Percentiles rank a stretch among this genome's conserved stretches.
Evolutionary conservation across 805 yeast species (phyloP).

Genomic region (Saturnispora silvae): DNA sequence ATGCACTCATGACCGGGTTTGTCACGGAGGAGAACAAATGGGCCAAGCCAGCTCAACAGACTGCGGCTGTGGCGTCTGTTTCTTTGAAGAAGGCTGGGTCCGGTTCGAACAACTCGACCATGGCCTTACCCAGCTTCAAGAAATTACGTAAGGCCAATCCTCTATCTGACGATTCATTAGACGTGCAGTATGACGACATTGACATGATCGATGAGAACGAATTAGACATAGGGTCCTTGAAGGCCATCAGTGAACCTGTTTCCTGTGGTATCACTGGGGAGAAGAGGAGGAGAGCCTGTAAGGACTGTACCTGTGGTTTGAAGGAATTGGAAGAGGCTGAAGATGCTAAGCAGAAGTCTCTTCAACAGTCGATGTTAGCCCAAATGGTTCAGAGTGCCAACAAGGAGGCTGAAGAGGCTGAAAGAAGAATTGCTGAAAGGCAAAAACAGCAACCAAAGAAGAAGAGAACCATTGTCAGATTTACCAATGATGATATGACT

Average conservation of each 20-base stretch:
- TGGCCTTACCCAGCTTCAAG: slow-evolving; percentile 23
- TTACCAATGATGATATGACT: slow-evolving; percentile 59
- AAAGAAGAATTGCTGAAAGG: slow-evolving; percentile 31
- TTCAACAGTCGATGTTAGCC: slow-evolving; percentile 36
- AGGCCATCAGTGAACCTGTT: slow-evolving; percentile 43
- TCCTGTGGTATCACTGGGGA: slow-evolving; percentile 40
- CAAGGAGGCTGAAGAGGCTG: slow-evolving; percentile 43
- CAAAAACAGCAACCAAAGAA: slow-evolving; percentile 14
- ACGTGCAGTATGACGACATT: slow-evolving; percentile 13
- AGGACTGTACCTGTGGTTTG: slow-evolving; percentile 95
- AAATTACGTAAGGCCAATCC: slow-evolving; percentile 11
- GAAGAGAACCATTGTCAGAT: slow-evolving; percentile 29
- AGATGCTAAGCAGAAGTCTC: slow-evolving; percentile 32
- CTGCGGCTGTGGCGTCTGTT: slow-evolving; percentile 10
- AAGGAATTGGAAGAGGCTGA: slow-evolving; percentile 76
- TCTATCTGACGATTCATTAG: slow-evolving; percentile 12
- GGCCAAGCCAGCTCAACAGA: slow-evolving; percentile 37
- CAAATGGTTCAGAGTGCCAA: slow-evolving; percentile 41
- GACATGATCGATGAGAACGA: slow-evolving; percentile 20
- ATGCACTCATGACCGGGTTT: slow-evolving; percentile 60
- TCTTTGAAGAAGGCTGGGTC: slow-evolving; percentile 16
- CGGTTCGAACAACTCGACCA: background rate
- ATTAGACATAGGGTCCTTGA: slow-evolving; percentile 32
- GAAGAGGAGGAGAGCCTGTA: slow-evolving; percentile 86
- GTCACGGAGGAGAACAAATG: slow-evolving; percentile 37